Base-by-base conservation (phyloP, 306 rosid species). In the Dryas drummondii region DNA sequence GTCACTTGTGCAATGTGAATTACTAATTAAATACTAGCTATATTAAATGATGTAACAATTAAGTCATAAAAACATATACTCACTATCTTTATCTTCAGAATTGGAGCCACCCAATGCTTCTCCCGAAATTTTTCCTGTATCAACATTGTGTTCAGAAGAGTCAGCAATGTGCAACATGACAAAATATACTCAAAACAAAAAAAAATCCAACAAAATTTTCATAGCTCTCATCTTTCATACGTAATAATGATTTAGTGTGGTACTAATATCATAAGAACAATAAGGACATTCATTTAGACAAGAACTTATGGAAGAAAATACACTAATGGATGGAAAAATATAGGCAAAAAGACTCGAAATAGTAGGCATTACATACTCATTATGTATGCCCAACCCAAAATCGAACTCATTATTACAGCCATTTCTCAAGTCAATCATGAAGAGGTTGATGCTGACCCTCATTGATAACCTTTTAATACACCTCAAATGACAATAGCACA, bases 71-170 rank as follows among this genome's bases (percentile, higher is more conserved):
- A 52, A 52, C 41, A 66, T 63, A 52, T 7, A 40, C 72, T 32
- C 80, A 88, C 87, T 86, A 37, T 46, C 76, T 37, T 61, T 85
- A 71, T 84, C 80, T 79, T 76, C 87, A 54, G 83, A 58, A 54
- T 58, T 52, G 72, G 77, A 78, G 65, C 86, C 83, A 58, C 74
- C 76, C 54, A 47, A 1, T 49, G 79, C 74, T 54, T 79, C 92
- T 80, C 83, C 84, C 62, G 75, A 62, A 67, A 47, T 1, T 69
- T 80, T 91, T 79, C 85, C 85, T 75, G 75, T 53, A 50, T 71
- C 77, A 82, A 79, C 50, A 78, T n/a, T 44, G 22, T 58, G 54
- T 71, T 82, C 62, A 27, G 64, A 71, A 50, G 68, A n/a, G 57
- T 13, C 69, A 32, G 41, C 48, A 49, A 70, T 22, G 10, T 13